Evolutionary conservation across 2,329 filamentous ascomycete genomes (phyloP), one percentile per base, ranked within the genome.

Genomic region (Neurospora sp.): DNA sequence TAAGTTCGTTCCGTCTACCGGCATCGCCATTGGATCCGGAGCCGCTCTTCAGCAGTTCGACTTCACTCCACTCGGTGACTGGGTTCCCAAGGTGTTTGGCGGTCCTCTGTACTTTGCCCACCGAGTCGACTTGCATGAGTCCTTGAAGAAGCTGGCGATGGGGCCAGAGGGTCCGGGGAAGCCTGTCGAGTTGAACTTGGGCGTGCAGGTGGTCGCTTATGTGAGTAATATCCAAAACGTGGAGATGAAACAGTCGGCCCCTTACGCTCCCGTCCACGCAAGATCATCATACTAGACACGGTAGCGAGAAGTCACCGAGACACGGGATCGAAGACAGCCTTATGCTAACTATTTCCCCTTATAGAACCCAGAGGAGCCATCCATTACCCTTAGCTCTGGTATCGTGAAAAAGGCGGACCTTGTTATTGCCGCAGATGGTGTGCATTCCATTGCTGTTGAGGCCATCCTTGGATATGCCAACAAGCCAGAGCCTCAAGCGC

Each of bases 351-450:
- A 62, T 17, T 8, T 62, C 0, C 15, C 38, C 23, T 39, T 39
- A 2, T 17, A 79, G 76, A 68, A 78, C 39, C 68, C 76, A 0
- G 73, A 72, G 2, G 68, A 68, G 15, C 75, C 78, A 0, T 77
- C 76, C 0, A 75, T 80, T 3, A 75, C 73, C 0, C 73, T 82
- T 6, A 70, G 70, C 6, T 72, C 74, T n/a, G 80, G 79, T 3
- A 68, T 74, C 4, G 70, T 73, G 12, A 70, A 79, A 11, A 66
- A 66, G 6, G 77, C 74, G 23, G 81, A 84, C 70, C 70, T 84
- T 2, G 77, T 84, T 19, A 76, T 85, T 41, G 82, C 79, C 4
- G 82, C 83, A 2, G 83, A 85, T 72, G 83, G 83, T 6, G 74
- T 82, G 17, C 81, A 82, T 67, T 80, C 78, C 15, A 68, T 73